A percentile compares a stretch with the other conserved stretches of the same genome.
Evolutionary conservation across 108 stramenopile species (phyloP).

Genomic region (Skeletonema grethae): DNA sequence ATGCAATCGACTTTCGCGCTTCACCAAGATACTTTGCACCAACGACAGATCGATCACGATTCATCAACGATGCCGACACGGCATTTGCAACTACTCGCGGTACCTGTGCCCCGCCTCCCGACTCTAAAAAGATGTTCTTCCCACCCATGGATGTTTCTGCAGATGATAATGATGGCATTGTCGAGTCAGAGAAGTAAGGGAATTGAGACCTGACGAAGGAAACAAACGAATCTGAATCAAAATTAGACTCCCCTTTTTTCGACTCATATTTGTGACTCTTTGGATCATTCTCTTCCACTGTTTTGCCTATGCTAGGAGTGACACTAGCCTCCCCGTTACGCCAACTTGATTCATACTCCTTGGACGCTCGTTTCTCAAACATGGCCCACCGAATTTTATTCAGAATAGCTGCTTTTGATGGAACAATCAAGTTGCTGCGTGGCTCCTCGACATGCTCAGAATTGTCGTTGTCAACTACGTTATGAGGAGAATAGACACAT

Average conservation of each 20-base stretch:
- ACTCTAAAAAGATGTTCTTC: conserved; percentile 73
- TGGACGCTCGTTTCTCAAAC: conserved; percentile 61
- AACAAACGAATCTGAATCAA: conserved; percentile 37
- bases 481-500: conserved; percentile 46
- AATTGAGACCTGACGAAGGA: conserved; percentile 63
- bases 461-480: too few relatives aligned
- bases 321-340: background rate
- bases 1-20: conserved; percentile 53
- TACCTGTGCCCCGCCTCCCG: conserved; percentile 87
- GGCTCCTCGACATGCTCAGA: background rate
- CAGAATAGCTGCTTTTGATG: conserved; percentile 78
- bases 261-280: conserved; percentile 37
- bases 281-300: background rate
- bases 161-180: conserved; percentile 4
- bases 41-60: conserved; percentile 63
- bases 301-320: too few relatives aligned
- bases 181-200: conserved; percentile 62
- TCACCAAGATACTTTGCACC: conserved; percentile 50
- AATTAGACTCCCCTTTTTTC: background rate
- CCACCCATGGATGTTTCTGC: background rate
- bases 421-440: conserved; percentile 40
- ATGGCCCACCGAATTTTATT: conserved; percentile 86
- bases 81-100: conserved; percentile 58
- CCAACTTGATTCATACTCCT: conserved; percentile 16
- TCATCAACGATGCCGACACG: conserved; percentile 44